Evolutionary conservation across 805 yeast species (phyloP), one percentile per base, ranked within the genome.

Genomic region (Candida piceae): DNA sequence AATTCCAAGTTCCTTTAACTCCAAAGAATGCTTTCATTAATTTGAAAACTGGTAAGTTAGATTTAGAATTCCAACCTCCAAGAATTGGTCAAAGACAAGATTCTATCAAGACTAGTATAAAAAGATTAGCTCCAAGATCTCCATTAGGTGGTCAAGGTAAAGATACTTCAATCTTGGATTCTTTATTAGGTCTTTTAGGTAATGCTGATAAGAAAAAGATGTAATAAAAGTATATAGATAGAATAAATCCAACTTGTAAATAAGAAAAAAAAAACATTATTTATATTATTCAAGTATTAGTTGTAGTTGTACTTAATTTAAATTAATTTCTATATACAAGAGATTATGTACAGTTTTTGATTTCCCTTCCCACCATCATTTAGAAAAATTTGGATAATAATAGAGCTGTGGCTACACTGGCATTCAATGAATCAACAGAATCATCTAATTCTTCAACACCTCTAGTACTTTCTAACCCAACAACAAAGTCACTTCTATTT

Each of bases 331-430:
- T 20, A 20, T 20, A 15, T 26, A 26, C 29, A 26, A 26, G 29
- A n/a, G 12, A n/a, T 26, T 16, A 26, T 13, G 13, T 20, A 10
- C 6, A 21, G 10, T 7, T 21, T 10, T 21, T 10, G 10, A 21
- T 21, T 21, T 21, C 7, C 31, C 16, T 20, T 16, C 13, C 24
- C 21, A 34, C n/a, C n/a, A n/a, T 20, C 22, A 20, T 9, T 24
- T 37, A 30, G 17, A 44, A 15, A 28, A 49, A 42, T 34, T 52
- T 55, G 6, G 50, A 51, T 7, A 86, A 62, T 33, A 88, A 53
- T 20, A 88, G 52, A 1, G 89, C 93, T 1, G 89, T 73, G 1
- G 97, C 96, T 7, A 88, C 96, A 53, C 93, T 84, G 22, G 86
- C 97, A 54, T 88, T 88, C 52, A 88, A 64, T 21, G 95, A 84